Evolutionary conservation across 768 basidiomycete species (phyloP).

Genomic region (Suillus discolor): DNA sequence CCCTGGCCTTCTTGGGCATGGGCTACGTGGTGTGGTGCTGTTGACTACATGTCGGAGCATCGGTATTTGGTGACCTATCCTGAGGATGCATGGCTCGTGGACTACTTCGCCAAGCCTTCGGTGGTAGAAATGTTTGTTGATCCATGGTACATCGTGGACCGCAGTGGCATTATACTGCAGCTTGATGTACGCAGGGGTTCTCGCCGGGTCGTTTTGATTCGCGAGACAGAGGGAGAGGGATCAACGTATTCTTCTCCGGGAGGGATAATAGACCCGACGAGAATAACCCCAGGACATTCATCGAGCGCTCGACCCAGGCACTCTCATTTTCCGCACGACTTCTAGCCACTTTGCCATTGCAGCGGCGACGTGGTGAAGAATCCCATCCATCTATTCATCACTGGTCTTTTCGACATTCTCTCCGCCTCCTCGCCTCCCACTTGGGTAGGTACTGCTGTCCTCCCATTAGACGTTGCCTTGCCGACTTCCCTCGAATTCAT

Average conservation of each 20-base stretch:
- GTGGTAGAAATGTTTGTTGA: constrained; percentile 22
- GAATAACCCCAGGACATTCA: background rate
- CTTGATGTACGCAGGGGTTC: constrained; percentile 17
- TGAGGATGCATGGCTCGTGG: background rate
- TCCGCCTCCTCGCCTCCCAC: background rate
- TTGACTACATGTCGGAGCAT: constrained; percentile 6
- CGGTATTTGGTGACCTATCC: constrained; percentile 1
- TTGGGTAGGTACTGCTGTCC: constrained; percentile 19
- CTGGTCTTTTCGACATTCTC: constrained; percentile 19
- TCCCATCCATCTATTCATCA: constrained; percentile 2
- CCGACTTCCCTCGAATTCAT: constrained; percentile 19
- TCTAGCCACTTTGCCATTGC: constrained; percentile 13
- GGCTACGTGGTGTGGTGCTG: constrained; percentile 27
- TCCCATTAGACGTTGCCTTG: constrained; percentile 18
- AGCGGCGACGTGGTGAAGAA: constrained; percentile 9
- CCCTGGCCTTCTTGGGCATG: constrained; percentile 29
- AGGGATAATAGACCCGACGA: constrained; percentile 1
- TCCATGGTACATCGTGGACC: constrained; percentile 19
- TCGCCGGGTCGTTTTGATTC: constrained; percentile 2
- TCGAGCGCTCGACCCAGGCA: constrained; percentile 13
- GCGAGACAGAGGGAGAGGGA: background rate
- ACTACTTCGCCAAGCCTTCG: background rate
- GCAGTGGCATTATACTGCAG: constrained; percentile 12
- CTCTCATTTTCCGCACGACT: constrained; percentile 29
- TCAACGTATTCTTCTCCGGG: constrained; percentile 9